Percentiles rank a stretch among this genome's conserved stretches.
Conservation (phyloP, 2,329 filamentous ascomycete species). For the Phyllosticta citrichinensis region DNA sequence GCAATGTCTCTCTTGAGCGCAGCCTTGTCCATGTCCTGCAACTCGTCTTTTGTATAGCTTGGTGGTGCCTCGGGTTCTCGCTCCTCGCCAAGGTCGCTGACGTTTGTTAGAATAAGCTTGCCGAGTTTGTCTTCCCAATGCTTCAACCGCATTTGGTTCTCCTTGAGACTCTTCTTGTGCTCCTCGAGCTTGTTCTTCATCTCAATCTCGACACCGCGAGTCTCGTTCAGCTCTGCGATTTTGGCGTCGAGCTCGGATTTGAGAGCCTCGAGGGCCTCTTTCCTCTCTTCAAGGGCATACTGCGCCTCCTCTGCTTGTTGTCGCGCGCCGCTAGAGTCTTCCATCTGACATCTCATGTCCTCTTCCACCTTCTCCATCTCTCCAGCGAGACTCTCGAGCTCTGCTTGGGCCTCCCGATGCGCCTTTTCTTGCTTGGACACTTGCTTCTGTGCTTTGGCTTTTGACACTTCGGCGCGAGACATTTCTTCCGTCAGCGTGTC, state of each 20-base stretch:
- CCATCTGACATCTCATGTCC: constrained; percentile 68
- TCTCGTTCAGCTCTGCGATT: constrained; percentile 76
- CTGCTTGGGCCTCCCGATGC: constrained; percentile 64
- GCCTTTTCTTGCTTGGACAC: constrained; percentile 79
- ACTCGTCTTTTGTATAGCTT: constrained; percentile 63
- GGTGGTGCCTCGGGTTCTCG: constrained; percentile 47
- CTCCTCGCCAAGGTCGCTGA: constrained; percentile 50
- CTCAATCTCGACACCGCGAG: constrained; percentile 83
- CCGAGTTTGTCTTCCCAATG: constrained; percentile 87
- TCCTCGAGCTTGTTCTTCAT: constrained; percentile 98
- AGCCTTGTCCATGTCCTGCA: constrained; percentile 53
- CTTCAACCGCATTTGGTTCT: constrained; percentile 73
- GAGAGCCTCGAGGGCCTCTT: constrained; percentile 65
- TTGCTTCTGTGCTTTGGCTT: constrained; percentile 90
- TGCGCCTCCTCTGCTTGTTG: constrained; percentile 72
- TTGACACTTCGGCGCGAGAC: constrained; percentile 76
- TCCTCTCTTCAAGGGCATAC: constrained; percentile 65
- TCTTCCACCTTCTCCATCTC: constrained; percentile 72
- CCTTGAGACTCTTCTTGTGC: constrained; percentile 75
- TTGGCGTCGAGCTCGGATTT: constrained; percentile 85
- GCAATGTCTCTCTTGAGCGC: constrained; percentile 55
- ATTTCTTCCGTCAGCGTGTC: constrained; percentile 68
- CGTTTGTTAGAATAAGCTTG: constrained; percentile 74
- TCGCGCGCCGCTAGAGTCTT: constrained; percentile 62
- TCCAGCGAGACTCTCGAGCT: constrained; percentile 58